Conservation (phyloP, 257 asterid genomes). For the Knoxia roxburghii region DNA sequence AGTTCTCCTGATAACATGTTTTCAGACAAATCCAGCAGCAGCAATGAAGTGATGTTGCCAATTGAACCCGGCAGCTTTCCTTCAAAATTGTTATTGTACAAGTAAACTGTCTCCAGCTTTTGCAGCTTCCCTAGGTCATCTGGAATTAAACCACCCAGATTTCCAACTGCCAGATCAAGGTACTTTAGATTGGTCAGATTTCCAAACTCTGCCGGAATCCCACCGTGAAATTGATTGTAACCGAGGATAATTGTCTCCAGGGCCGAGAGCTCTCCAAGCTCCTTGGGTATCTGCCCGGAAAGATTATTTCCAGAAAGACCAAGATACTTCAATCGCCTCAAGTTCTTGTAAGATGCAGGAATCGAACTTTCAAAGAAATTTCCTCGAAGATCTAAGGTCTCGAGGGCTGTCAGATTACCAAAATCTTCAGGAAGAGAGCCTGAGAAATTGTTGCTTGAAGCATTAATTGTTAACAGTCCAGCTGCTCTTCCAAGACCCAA, state of each 20-base stretch:
- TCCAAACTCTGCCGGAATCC: slow-evolving; percentile 56
- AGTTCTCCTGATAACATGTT: slow-evolving; percentile 53
- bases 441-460: slow-evolving; percentile 68
- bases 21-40: slow-evolving; percentile 55
- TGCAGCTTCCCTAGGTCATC: slow-evolving; percentile 45
- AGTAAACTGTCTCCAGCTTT: slow-evolving; percentile 39
- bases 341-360: slow-evolving; percentile 44
- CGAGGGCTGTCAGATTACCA: slow-evolving; percentile 43
- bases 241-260: slow-evolving; percentile 60
- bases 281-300: slow-evolving; percentile 44
- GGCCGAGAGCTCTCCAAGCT: slow-evolving; percentile 49
- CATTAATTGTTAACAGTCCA: slow-evolving; percentile 39
- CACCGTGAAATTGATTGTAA: slow-evolving; percentile 54
- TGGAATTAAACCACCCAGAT: slow-evolving; percentile 55
- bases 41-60: slow-evolving; percentile 41
- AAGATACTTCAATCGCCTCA: slow-evolving; percentile 51
- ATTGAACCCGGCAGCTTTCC: slow-evolving; percentile 48
- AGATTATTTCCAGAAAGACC: slow-evolving; percentile 77
- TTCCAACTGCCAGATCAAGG: slow-evolving; percentile 55
- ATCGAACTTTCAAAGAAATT: slow-evolving; percentile 65
- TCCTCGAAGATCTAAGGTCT: slow-evolving; percentile 69
- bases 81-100: slow-evolving; percentile 51
- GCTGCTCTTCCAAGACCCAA: slow-evolving; percentile 42
- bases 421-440: slow-evolving; percentile 62
- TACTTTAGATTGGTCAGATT: slow-evolving; percentile 55